Evolutionary conservation across 176 grass and related monocot species (phyloP).

Genomic region (Avena insularis): DNA sequence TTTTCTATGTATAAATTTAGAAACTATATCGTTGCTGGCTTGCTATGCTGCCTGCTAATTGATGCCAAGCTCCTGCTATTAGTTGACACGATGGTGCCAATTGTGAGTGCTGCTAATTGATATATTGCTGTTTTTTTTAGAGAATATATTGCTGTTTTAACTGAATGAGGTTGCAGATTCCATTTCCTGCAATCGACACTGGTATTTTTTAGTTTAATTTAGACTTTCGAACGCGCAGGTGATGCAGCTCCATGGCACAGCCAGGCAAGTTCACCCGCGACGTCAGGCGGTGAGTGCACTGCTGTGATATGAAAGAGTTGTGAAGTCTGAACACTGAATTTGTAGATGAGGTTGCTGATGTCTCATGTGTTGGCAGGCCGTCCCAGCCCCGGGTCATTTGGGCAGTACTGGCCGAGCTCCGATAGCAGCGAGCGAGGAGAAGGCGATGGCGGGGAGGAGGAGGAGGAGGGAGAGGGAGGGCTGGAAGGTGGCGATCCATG

Average conservation of each 20-base stretch:
- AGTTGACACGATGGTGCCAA: too few relatives aligned
- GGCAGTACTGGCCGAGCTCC: constrained; percentile 48
- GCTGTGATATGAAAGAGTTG: not conserved
- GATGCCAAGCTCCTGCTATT: too few relatives aligned
- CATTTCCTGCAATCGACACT: not conserved
- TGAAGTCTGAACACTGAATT: not conserved
- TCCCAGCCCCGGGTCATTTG: constrained; percentile 50
- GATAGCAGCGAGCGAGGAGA: constrained; percentile 38
- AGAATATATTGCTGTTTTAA: too few relatives aligned
- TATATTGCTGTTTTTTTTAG: too few relatives aligned
- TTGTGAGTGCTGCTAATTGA: too few relatives aligned
- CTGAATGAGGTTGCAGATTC: not conserved
- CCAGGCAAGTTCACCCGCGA: constrained; percentile 70
- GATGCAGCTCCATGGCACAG: constrained; percentile 12
- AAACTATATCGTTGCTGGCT: too few relatives aligned
- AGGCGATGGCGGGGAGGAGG: constrained; percentile 32
- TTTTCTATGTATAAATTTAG: too few relatives aligned
- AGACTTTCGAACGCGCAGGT: not conserved
- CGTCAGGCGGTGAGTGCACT: constrained; percentile 44
- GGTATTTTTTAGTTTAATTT: too few relatives aligned
- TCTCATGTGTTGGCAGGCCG: constrained; percentile 44
- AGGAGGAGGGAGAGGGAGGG: too few relatives aligned
- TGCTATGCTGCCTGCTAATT: too few relatives aligned
- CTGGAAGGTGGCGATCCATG: constrained; percentile 56
- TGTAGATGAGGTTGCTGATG: not conserved